phyloP scores from a whole-genome alignment of 208 protist species.

The Novymonas esmeraldas region DNA sequence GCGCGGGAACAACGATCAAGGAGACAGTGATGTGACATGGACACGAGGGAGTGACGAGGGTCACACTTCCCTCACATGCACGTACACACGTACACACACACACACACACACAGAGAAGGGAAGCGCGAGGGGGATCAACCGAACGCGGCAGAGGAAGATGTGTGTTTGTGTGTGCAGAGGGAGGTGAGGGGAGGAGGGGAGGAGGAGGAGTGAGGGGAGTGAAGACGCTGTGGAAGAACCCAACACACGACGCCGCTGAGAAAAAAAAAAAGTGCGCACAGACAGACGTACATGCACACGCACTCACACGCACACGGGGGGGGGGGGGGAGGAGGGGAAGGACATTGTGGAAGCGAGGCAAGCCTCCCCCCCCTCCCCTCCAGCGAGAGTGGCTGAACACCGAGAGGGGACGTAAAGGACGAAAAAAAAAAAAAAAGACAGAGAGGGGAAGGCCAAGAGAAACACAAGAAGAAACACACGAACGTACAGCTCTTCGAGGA shows the following conservation, averaged over 20 bases:
- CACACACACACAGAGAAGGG: constrained; percentile 4
- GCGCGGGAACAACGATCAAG: constrained; percentile 12
- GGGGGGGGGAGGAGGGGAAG: not conserved
- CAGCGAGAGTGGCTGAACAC: too few species aligned
- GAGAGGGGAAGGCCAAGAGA: too few species aligned
- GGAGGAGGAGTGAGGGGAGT: not conserved
- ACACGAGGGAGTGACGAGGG: too few species aligned
- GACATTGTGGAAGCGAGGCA: not conserved
- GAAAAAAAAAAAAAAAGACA: too few species aligned
- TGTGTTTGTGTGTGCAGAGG: not conserved
- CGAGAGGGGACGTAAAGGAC: too few species aligned
- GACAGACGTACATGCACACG: not conserved
- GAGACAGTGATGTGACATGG: not conserved
- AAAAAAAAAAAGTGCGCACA: not conserved
- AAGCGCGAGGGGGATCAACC: not conserved
- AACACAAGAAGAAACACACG: too few species aligned
- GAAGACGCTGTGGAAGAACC: not conserved
- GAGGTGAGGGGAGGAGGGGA: not conserved
- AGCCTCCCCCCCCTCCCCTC: too few species aligned
- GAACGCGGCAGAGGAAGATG: not conserved
- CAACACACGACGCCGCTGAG: not conserved
- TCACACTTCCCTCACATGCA: not conserved
- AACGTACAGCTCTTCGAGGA: too few species aligned
- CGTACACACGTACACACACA: not conserved
- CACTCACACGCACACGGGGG: not conserved